Evolutionary conservation across 2,329 filamentous ascomycete species (phyloP).

Genomic region (Cladosporium halotolerans): DNA sequence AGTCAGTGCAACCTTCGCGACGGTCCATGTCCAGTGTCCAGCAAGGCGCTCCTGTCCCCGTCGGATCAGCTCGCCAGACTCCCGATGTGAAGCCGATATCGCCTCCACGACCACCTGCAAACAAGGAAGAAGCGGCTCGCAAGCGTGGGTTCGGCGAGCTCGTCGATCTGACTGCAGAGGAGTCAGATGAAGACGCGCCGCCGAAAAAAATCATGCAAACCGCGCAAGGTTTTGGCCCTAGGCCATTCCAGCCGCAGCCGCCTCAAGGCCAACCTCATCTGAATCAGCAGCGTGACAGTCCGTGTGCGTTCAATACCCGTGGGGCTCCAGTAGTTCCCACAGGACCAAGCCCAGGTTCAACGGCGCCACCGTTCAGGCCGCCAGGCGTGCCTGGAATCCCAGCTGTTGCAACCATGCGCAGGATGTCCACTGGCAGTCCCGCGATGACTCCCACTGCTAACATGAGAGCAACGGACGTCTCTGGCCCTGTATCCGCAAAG

Average conservation of each 20-base stretch:
- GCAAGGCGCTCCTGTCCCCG: neutral
- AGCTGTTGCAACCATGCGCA: neutral
- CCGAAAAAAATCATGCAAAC: constrained; percentile 32
- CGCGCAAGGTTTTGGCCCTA: neutral
- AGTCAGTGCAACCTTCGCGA: neutral
- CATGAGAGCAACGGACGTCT: neutral
- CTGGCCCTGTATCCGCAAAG: neutral
- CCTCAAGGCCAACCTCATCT: too few relatives aligned
- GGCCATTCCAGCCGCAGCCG: neutral
- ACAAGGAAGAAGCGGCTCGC: constrained; percentile 51
- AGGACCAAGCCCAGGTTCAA: neutral
- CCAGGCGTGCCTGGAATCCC: neutral
- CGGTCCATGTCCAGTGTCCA: neutral
- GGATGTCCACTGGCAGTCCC: constrained; percentile 5
- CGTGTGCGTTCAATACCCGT: too few relatives aligned
- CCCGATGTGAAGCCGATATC: constrained; percentile 20
- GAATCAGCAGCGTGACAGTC: too few relatives aligned
- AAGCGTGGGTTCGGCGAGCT: constrained; percentile 51
- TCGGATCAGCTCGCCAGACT: constrained; percentile 15
- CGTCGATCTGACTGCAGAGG: constrained; percentile 43
- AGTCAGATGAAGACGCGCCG: constrained; percentile 42
- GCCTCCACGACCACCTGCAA: constrained; percentile 30
- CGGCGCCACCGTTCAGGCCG: neutral
- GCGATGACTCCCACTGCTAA: neutral
- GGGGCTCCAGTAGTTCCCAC: too few relatives aligned